Evolutionary conservation across 2,329 filamentous ascomycete genomes (phyloP).

Genomic region (Aspergillus sergii): DNA sequence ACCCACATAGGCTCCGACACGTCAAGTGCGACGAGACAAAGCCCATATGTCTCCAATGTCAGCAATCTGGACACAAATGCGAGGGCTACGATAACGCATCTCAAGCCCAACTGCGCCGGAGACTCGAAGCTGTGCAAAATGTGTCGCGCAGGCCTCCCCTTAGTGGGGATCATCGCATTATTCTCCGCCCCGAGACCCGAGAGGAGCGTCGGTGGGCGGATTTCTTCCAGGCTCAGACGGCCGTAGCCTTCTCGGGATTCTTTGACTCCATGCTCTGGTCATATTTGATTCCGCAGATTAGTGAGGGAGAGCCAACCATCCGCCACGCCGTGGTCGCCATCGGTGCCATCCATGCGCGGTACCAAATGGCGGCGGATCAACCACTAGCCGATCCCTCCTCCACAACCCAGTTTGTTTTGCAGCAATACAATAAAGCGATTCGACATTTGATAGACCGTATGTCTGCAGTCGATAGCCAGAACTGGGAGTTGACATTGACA

Average conservation of each 20-base stretch:
- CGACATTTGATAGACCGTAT: conserved; percentile 38
- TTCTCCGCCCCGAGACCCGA: conserved; percentile 26
- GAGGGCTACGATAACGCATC: conserved; percentile 53
- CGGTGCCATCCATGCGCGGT: conserved; percentile 46
- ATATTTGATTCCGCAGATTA: conserved; percentile 50
- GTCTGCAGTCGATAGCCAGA: not conserved
- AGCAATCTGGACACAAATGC: conserved; percentile 58
- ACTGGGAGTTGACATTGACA: conserved; percentile 16
- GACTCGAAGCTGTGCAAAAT: conserved; percentile 3
- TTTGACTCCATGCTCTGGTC: conserved; percentile 36
- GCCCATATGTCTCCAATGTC: conserved; percentile 57
- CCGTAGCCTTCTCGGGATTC: conserved; percentile 47
- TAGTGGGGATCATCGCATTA: conserved; percentile 18
- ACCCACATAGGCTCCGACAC: conserved; percentile 50
- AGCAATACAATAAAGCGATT: conserved; percentile 56
- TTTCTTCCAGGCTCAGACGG: conserved; percentile 46
- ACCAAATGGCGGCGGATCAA: conserved; percentile 7
- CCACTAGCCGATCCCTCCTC: not conserved
- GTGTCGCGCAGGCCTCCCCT: conserved; percentile 7
- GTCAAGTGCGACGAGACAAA: conserved; percentile 62
- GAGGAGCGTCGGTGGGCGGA: conserved; percentile 42
- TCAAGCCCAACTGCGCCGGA: conserved; percentile 15
- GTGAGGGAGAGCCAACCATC: conserved; percentile 50
- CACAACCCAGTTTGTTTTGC: conserved; percentile 39
- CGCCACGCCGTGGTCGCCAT: conserved; percentile 55